phyloP scores from a whole-genome alignment of 2,329 filamentous ascomycete species.

The Ceratocystis cacaofunesta region DNA sequence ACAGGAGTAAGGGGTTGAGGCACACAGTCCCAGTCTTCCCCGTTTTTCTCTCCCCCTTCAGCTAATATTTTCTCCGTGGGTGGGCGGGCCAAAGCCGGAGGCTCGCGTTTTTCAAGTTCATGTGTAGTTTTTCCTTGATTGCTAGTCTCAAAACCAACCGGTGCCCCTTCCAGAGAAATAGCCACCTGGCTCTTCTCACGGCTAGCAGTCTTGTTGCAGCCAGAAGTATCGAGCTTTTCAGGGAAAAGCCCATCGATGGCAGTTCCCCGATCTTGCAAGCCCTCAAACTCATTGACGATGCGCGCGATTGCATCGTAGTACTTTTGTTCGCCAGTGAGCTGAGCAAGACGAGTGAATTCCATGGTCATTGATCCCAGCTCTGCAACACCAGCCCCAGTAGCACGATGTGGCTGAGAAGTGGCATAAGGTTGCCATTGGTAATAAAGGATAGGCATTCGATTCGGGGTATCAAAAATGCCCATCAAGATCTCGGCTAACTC shows the following conservation, averaged over 20 bases:
- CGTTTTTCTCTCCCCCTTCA: neutral
- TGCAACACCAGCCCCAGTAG: constrained; percentile 43
- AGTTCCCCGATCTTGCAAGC: constrained; percentile 55
- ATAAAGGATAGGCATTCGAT: constrained; percentile 75
- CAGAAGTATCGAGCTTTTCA: constrained; percentile 57
- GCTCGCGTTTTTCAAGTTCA: neutral
- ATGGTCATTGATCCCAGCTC: constrained; percentile 68
- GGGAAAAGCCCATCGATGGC: constrained; percentile 69
- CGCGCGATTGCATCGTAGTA: constrained; percentile 85
- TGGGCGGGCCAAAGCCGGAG: neutral
- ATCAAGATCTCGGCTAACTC: constrained; percentile 70
- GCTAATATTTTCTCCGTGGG: neutral
- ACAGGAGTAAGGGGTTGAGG: constrained; percentile 43
- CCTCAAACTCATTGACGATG: constrained; percentile 65
- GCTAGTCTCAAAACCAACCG: constrained; percentile 5
- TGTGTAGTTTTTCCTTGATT: neutral
- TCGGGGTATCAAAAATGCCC: constrained; percentile 78
- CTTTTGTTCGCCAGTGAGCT: constrained; percentile 64
- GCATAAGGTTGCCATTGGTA: constrained; percentile 61
- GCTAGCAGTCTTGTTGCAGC: constrained; percentile 49
- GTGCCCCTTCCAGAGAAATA: neutral
- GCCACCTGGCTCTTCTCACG: constrained; percentile 16
- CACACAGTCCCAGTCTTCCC: constrained; percentile 31
- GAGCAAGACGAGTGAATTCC: constrained; percentile 80
- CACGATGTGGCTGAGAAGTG: constrained; percentile 48